Conservation (phyloP, 495 filamentous ascomycete species). For the Elasticomyces elasticus region DNA sequence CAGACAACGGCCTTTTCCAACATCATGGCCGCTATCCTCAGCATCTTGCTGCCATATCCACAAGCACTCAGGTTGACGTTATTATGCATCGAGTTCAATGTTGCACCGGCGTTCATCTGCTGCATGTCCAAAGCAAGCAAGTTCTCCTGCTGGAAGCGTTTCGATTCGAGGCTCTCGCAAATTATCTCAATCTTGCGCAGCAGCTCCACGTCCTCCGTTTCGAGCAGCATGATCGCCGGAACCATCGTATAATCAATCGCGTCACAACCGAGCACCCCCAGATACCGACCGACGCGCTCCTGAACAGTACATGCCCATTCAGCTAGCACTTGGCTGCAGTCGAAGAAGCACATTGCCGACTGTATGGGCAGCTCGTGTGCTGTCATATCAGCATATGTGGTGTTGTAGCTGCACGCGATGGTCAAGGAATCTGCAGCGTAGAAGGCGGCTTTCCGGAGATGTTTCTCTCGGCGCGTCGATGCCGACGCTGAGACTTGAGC, state of each 20-base stretch:
- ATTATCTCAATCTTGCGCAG: constrained; percentile 77
- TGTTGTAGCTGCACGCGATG: constrained; percentile 79
- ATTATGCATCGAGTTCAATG: constrained; percentile 36
- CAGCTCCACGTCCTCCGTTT: constrained; percentile 85
- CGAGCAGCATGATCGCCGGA: constrained; percentile 77
- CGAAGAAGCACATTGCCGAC: constrained; percentile 85
- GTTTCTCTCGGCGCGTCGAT: constrained; percentile 58
- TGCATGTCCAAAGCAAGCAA: constrained; percentile 31
- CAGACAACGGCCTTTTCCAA: constrained; percentile 84
- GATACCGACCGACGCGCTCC: constrained; percentile 78
- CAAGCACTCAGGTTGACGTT: constrained; percentile 51
- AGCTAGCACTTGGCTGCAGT: constrained; percentile 92
- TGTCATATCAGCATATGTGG: constrained; percentile 76
- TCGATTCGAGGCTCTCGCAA: constrained; percentile 64
- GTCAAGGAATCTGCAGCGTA: constrained; percentile 88
- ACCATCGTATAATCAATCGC: constrained; percentile 66
- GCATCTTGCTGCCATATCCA: constrained; percentile 76
- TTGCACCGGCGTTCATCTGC: constrained; percentile 37
- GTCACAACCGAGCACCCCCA: constrained; percentile 79
- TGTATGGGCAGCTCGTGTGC: constrained; percentile 87
- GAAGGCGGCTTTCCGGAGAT: constrained; percentile 85
- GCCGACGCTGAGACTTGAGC: constrained; percentile 33
- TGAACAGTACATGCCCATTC: constrained; percentile 95
- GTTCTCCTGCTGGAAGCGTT: constrained; percentile 43
- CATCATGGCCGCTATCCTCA: constrained; percentile 79